Base-by-base conservation (phyloP, 2,329 filamentous ascomycete species). In the Anisogramma anomala region DNA sequence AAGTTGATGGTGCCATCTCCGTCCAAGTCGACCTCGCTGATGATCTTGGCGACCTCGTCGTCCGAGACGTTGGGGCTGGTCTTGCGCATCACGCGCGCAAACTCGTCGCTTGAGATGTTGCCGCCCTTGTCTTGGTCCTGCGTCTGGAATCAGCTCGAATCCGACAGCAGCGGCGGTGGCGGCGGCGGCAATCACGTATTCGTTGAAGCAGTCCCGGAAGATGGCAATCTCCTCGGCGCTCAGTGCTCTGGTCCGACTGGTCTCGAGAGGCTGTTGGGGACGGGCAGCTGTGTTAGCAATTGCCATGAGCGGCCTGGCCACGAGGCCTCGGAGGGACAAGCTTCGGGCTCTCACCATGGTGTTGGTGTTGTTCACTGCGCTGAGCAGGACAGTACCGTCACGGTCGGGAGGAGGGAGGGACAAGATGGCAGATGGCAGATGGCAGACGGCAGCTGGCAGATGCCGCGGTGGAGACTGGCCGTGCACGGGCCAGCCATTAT, bases 1-100 rank as follows among this genome's bases (percentile, higher is more conserved):
- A 63, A 62, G 48, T 60, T 61, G 43, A 62, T 62, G 2, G 55
- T 58, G 42, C 59, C 59, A 39, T 63, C 59, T 3, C 59, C 59
- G 41, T 63, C 58, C 2, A 61, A 52, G 42, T 63, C 60, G 6
- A 63, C 60, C 34, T 62, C 59, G 28, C 54, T 55, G 39, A 63
- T 54, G 32, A 62, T 62, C 47, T 59, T 53, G 36, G 55, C 50
- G n/a, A 63, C 55, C 42, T 62, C 60, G n/a, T 47, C 60, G 28
- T 55, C 42, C 4, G 54, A 41, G 26, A 47, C 53, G 6, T 54
- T 54, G 8, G 46, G 50, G 49, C 51, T 54, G 46, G 42, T 60
- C 50, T 49, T 55, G 30, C 51, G 52, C 59, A 62, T 59, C 22
- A 61, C 59, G 22, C 57, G 55, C 11, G 56, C 58, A 37, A 62